Base-by-base conservation (phyloP, 2,329 filamentous ascomycete species). In the Pseudogymnoascus pannorum region DNA sequence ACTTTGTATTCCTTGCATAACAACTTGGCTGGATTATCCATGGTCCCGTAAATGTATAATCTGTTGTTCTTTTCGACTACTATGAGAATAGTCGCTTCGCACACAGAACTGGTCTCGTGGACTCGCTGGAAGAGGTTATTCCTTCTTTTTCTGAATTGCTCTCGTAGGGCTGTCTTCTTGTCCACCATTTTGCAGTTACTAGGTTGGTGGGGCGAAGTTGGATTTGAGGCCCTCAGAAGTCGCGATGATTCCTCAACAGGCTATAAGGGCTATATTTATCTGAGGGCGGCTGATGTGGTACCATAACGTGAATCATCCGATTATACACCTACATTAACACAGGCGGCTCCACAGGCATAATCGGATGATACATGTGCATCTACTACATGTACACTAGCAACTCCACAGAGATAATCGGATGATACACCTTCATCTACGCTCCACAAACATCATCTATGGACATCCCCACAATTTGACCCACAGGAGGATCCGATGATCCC, bases 21-120 rank as follows among this genome's bases (percentile, higher is more conserved):
- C 14, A 42, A 33, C 58, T 16, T 57, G 31, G 60, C 29, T 40
- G 60, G 22, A 18, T 59, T n/a, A 31, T 61, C 18, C 7, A 51
- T 62, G 29, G 51, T 63, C n/a, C 29, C 57, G 35, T 62, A 65
- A 12, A 33, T 58, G 33, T 64, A 60, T 33, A 54, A 64, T 60
- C 60, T 65, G 20, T 51, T 57, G 9, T 64, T 65, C 24, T 59
- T 64, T 33, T 54, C 54, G 14, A 65, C 31, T 8, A 64, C 24
- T 42, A 65, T 60, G 31, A 63, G 62, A 16, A 65, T 48, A 31
- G 64, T 57, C 11, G 33, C 48, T 18, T 63, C 26, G 12, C 18
- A 63, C 14, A 22, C 31, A 18, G 36, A 12, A 11, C 59, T n/a
- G 59, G 61, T 60, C 36, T 64, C 54, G 58, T 60, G 16, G 29